Base-by-base conservation (phyloP, 2,329 filamentous ascomycete genomes). In the Aureobasidium subglaciale region DNA sequence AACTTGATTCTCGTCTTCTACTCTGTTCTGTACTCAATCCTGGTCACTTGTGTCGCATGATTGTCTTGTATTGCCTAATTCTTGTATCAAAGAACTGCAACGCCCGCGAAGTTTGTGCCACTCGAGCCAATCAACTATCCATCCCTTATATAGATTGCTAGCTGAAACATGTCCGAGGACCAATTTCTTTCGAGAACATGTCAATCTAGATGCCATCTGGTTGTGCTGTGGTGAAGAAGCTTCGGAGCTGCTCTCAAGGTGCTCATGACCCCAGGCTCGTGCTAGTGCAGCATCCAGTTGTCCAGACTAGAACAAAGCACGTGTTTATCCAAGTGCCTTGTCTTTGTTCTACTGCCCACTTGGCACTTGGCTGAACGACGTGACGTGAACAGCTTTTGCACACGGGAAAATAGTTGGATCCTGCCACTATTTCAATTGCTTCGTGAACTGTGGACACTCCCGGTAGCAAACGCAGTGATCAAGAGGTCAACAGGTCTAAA, bases 81-180 rank as follows among this genome's bases (percentile, higher is more conserved):
- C 42, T 25, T 43, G 16, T 45, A 16, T 22, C 42, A 32, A 32
- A 30, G 5, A 27, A 25, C 25, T 20, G 13, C 25, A 22, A 1
- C 27, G 25, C 42, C 10, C 5, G 16, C 16, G 10, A 32, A 22
- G 27, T 11, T 22, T 29, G n/a, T 15, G 5, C 6, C 10, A 7
- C 20, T 2, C 29, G 22, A 37, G 22, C 46, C 46, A 50, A 38
- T 38, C 34, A 50, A 20, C 9, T 15, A 2, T 7, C n/a, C 11
- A 24, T 38, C 43, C 46, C 34, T 50, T 50, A 20, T 27, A 50
- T 50, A 50, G 46, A 50, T 50, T 50, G 34, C 46, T 20, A n/a
- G 5, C 13, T 50, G 46, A 50, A 29, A 50, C 46, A 50, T 24
- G 7, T 38, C n/a, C n/a, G 20, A 27, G 32, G 46, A 16, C 46